These are phyloP conservation scores for Sergeia podlipaevii DNA, from an alignment of 208 protist genomes.

Conservation along the genomic window DNA sequence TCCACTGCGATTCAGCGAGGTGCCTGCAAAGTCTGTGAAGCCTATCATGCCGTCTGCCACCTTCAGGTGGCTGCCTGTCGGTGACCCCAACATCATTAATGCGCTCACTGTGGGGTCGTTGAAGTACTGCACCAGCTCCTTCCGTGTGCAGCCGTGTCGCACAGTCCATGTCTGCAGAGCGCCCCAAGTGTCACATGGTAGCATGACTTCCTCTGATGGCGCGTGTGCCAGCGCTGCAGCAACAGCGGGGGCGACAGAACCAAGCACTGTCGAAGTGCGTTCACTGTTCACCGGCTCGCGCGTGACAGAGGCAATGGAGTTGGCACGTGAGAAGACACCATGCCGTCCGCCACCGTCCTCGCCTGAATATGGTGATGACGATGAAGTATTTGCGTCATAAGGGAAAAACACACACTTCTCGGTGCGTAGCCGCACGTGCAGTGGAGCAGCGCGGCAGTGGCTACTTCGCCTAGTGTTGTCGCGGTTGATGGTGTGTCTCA, in stretches of 20 bases:
- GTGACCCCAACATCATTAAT: constrained; percentile 55
- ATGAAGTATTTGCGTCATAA: not conserved
- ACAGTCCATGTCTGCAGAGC: constrained; percentile 25
- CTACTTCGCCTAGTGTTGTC: not conserved
- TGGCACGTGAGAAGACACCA: too few species aligned
- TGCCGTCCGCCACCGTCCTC: not conserved
- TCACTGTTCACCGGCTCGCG: not conserved
- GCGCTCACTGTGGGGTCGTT: constrained; percentile 23
- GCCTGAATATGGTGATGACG: constrained; percentile 8
- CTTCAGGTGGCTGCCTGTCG: constrained; percentile 35
- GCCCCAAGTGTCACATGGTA: constrained; percentile 1
- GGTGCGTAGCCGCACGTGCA: constrained; percentile 10
- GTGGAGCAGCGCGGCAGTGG: constrained; percentile 15
- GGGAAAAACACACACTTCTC: not conserved
- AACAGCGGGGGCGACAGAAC: not conserved
- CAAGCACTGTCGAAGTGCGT: not conserved
- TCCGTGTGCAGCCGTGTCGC: constrained; percentile 70
- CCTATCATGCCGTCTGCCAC: constrained; percentile 69
- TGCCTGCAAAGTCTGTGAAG: constrained; percentile 5
- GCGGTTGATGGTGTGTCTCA: constrained; percentile 32
- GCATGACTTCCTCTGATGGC: too few species aligned
- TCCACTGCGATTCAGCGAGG: not conserved
- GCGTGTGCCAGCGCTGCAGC: too few species aligned
- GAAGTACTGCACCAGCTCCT: constrained; percentile 71
- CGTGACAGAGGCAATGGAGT: too few species aligned